These are phyloP conservation scores for Haberlea rhodopensis DNA, from an alignment of 257 asterid species.

Conservation along the genomic window DNA sequence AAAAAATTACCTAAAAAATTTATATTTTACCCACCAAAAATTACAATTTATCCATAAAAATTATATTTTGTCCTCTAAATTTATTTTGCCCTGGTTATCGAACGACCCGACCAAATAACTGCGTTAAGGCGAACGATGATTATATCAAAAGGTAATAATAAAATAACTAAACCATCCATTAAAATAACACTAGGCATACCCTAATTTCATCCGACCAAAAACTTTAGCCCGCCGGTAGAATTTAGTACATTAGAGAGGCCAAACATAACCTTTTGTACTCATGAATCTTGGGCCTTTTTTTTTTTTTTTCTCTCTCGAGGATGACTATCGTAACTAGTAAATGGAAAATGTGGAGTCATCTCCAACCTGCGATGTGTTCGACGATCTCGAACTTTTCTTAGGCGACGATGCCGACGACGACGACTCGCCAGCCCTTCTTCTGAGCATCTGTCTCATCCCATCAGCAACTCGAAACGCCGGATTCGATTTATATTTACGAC, in stretches of 20 bases:
- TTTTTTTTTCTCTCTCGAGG: constrained; percentile 28
- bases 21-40: no score
- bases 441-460: constrained; percentile 87
- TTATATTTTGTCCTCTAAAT: no score
- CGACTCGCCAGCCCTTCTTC: constrained; percentile 52
- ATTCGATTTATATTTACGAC: constrained; percentile 64
- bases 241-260: neutral
- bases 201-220: neutral
- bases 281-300: no score
- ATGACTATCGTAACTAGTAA: constrained; percentile 27
- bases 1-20: no score
- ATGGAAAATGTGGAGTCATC: constrained; percentile 44
- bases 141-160: no score
- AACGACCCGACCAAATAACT: no score
- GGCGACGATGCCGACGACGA: constrained; percentile 33
- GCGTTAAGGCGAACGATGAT: no score
- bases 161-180: no score
- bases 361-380: constrained; percentile 59
- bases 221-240: neutral
- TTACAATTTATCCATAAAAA: no score
- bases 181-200: neutral
- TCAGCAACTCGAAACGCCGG: constrained; percentile 83
- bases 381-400: constrained; percentile 58
- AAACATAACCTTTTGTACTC: neutral
- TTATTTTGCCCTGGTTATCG: no score